Conservation (phyloP, 805 yeast species). For the Zygoascus biomembranicola region DNA sequence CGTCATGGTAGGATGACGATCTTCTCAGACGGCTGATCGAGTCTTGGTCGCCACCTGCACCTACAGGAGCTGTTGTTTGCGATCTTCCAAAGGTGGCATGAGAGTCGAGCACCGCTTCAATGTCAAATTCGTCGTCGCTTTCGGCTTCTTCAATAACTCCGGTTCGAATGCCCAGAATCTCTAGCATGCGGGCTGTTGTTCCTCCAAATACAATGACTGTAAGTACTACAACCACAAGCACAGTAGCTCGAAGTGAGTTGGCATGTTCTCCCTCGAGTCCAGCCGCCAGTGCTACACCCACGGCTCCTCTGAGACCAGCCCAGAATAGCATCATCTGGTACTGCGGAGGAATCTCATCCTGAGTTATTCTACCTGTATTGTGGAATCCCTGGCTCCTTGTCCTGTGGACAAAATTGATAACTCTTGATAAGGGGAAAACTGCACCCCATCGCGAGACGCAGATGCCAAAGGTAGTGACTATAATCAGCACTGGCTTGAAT, state of each 20-base stretch:
- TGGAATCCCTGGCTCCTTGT: conserved; percentile 42
- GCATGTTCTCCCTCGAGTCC: conserved; percentile 94
- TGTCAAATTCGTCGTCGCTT: conserved; percentile 92
- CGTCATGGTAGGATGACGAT: conserved; percentile 19
- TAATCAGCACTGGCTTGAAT: conserved; percentile 86
- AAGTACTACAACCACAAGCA: conserved; percentile 88
- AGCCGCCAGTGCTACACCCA: conserved; percentile 97
- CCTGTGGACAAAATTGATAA: conserved; percentile 72
- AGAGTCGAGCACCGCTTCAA: conserved; percentile 44
- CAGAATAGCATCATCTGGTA: conserved; percentile 99
- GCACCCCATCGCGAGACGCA: conserved; percentile 97
- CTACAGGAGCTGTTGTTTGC: background rate
- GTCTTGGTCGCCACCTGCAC: conserved; percentile 4
- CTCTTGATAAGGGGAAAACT: conserved; percentile 83
- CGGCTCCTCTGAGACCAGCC: conserved; percentile 99
- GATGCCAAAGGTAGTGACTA: conserved; percentile 80
- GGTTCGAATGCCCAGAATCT: conserved; percentile 82
- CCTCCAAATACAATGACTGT: conserved; percentile 97
- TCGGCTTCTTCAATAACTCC: conserved; percentile 80
- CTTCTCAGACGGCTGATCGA: conserved; percentile 8
- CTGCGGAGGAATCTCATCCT: conserved; percentile 88
- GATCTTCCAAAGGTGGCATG: conserved; percentile 1
- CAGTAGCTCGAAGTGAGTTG: conserved; percentile 83
- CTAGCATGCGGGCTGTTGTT: conserved; percentile 97
- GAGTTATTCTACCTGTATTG: conserved; percentile 29